A percentile compares a stretch with the other conserved stretches of the same genome.
phyloP scores from a whole-genome alignment of 169 alveolate species.

The Plasmodium reichenowi region DNA sequence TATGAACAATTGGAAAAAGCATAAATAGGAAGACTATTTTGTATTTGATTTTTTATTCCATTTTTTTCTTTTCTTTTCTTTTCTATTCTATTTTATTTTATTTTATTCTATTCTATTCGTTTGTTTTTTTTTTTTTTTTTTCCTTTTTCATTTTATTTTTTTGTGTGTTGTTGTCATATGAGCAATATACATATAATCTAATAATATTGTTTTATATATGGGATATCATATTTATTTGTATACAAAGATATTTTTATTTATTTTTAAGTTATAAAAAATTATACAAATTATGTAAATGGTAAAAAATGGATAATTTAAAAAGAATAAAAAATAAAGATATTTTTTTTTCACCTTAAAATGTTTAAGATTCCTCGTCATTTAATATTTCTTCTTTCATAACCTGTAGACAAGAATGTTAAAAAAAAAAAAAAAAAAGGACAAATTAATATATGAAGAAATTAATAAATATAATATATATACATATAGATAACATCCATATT shows the following conservation, averaged over 20 bases:
- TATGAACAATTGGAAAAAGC: slow-evolving; percentile 32
- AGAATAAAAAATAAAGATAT: no score
- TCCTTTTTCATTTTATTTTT: no score
- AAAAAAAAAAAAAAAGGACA: background rate
- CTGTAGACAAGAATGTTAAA: slow-evolving; percentile 10
- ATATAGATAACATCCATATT: no score
- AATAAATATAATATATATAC: background rate
- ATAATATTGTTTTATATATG: background rate
- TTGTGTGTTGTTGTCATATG: slow-evolving; percentile 1
- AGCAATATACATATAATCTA: no score
- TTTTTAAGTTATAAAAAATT: background rate
- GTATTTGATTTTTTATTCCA: background rate
- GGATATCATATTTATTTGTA: background rate
- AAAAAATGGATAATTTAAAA: no score
- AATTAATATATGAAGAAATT: slow-evolving; percentile 3
- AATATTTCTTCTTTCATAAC: slow-evolving; percentile 76
- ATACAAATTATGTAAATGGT: background rate
- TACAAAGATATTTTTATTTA: background rate
- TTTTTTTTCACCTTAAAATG: background rate
- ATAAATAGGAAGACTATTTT: background rate
- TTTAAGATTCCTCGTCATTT: slow-evolving; percentile 69
- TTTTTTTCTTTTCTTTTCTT: background rate
- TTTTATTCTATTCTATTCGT: no score
- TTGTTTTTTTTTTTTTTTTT: slow-evolving; percentile 4
- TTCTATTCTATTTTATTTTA: no score